A percentile compares a stretch with the other conserved stretches of the same genome.
Conservation (phyloP, 1,284 basidiomycete species). For the Stereum hirsutum region DNA sequence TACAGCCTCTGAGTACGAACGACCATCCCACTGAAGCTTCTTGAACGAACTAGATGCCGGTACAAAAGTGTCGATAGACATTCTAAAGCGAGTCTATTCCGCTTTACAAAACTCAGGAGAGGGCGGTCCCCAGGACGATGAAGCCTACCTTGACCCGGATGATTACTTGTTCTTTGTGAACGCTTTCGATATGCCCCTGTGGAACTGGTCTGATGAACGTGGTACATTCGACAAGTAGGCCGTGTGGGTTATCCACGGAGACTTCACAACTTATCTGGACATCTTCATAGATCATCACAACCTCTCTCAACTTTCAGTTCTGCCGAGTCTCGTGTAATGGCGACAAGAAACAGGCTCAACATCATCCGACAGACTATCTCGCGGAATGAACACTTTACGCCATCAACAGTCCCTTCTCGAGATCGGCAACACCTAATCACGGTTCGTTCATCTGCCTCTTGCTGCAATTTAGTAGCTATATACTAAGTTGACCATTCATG, state of each 20-base stretch:
- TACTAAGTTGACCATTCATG: conserved; percentile 3
- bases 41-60: conserved; percentile 42
- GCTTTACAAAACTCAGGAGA: conserved; percentile 68
- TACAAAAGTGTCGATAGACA: conserved; percentile 70
- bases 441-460: conserved; percentile 30
- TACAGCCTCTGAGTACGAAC: not conserved
- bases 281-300: conserved; percentile 28
- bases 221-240: conserved; percentile 78
- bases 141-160: conserved; percentile 74
- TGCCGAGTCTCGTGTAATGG: conserved; percentile 68
- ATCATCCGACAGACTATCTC: conserved; percentile 87
- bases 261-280: conserved; percentile 5
- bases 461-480: conserved; percentile 3
- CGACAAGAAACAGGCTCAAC: conserved; percentile 75
- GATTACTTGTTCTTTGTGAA: conserved; percentile 81
- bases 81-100: conserved; percentile 78
- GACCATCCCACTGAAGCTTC: conserved; percentile 9
- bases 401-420: conserved; percentile 82
- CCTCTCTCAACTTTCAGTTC: conserved; percentile 67
- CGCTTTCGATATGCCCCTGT: conserved; percentile 90
- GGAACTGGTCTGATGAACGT: conserved; percentile 82
- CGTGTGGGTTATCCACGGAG: not conserved
- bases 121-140: conserved; percentile 37
- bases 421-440: conserved; percentile 83
- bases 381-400: conserved; percentile 93